phyloP scores from a whole-genome alignment of 2,329 filamentous ascomycete genomes.

The Leptographium lundbergii region DNA sequence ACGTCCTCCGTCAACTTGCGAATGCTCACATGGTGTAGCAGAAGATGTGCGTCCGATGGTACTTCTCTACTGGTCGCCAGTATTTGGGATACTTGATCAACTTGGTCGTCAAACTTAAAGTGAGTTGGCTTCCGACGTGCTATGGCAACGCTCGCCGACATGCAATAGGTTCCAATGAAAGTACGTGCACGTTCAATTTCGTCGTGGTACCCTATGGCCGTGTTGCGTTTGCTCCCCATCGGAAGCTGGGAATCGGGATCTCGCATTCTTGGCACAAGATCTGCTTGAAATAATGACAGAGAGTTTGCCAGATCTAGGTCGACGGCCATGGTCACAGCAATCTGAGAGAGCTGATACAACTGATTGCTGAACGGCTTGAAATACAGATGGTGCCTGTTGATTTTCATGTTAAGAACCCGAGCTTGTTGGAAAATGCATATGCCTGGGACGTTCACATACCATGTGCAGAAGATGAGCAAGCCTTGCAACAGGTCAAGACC shows the following conservation, averaged over 20 bases:
- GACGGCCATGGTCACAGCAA: constrained; percentile 12
- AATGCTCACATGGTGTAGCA: constrained; percentile 10
- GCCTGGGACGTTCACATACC: constrained; percentile 5
- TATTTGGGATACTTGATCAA: constrained; percentile 10
- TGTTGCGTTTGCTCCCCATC: not conserved
- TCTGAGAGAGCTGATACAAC: constrained; percentile 14
- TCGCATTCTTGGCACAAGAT: not conserved
- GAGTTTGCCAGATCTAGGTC: constrained; percentile 10
- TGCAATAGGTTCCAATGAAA: constrained; percentile 11
- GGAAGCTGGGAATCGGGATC: not conserved
- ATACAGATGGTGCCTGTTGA: constrained; percentile 11
- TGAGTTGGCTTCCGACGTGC: constrained; percentile 12
- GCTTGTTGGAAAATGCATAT: not conserved
- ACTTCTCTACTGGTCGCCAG: constrained; percentile 3
- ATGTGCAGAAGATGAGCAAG: constrained; percentile 12
- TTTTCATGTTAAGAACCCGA: not conserved
- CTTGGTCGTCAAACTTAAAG: constrained; percentile 9
- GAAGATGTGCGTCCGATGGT: constrained; percentile 7
- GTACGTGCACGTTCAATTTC: constrained; percentile 11
- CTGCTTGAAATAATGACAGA: not conserved
- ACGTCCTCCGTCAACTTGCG: constrained; percentile 13
- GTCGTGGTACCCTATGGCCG: constrained; percentile 1
- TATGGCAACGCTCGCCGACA: constrained; percentile 12
- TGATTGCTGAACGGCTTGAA: constrained; percentile 10
- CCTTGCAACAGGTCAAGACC: constrained; percentile 14